Conservation (phyloP, 2,329 filamentous ascomycete species). For the Penicillium sp. region DNA sequence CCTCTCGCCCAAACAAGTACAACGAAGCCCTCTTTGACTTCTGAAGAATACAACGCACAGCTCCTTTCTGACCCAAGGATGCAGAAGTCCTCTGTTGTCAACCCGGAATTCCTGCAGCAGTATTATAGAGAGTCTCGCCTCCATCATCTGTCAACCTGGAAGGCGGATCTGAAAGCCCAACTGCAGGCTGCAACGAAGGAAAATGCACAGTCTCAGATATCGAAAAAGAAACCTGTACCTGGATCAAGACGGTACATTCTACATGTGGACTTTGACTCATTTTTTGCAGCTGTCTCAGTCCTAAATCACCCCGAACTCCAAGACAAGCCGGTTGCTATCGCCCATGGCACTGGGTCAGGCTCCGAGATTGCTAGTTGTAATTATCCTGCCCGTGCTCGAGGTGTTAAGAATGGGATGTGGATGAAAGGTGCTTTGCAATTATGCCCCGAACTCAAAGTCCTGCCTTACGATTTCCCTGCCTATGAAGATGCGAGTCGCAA, state of each 20-base stretch:
- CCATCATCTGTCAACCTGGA: conserved; percentile 95
- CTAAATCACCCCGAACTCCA: conserved; percentile 72
- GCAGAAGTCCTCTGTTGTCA: conserved; percentile 84
- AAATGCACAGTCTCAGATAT: conserved; percentile 52
- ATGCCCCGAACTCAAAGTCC: conserved; percentile 79
- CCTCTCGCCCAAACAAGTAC: conserved; percentile 14
- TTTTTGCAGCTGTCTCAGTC: conserved; percentile 90
- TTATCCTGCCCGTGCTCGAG: conserved; percentile 81
- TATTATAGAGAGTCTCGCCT: conserved; percentile 94
- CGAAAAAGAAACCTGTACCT: conserved; percentile 54
- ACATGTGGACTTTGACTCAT: conserved; percentile 97
- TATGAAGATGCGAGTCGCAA: conserved; percentile 87
- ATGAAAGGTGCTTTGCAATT: conserved; percentile 86
- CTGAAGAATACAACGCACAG: conserved; percentile 88
- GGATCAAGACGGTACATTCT: conserved; percentile 78
- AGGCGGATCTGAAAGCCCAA: conserved; percentile 85
- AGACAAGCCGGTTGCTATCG: conserved; percentile 82
- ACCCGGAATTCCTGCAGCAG: conserved; percentile 89
- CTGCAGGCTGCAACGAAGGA: conserved; percentile 79
- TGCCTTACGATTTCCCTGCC: conserved; percentile 93
- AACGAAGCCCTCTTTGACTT: conserved; percentile 60
- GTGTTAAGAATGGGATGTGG: conserved; percentile 99
- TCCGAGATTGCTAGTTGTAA: conserved; percentile 98
- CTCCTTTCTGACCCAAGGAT: conserved; percentile 81
- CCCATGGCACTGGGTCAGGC: conserved; percentile 78